Evolutionary conservation across 805 yeast species (phyloP), one percentile per base, ranked within the genome.

Genomic region (Citeromyces matritensis): DNA sequence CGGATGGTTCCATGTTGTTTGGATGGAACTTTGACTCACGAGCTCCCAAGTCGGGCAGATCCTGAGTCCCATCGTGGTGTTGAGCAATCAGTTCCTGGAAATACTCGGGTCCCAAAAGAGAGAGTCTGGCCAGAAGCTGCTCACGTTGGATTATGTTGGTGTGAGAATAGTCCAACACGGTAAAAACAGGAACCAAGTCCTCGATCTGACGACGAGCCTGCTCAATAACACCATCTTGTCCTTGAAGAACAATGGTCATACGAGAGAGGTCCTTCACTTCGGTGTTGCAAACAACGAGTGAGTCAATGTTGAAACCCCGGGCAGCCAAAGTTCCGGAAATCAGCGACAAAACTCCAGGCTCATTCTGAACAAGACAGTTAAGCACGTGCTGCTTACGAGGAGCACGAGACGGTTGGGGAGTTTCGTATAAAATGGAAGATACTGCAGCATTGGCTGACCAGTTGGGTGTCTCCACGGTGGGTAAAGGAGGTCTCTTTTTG

Each of bases 391-490:
- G 81, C 42, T 79, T 76, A 43, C 68, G 63, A 27, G 85, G 82
- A 4, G 70, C 66, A 30, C 45, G 58, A 2, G 73, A 60, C 25
- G 77, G 71, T 15, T 60, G 49, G 69, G 98, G 69, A 3, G 95
- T 83, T 53, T 91, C 97, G 58, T 86, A 88, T 40, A 91, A 63
- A 42, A 91, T 91, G 9, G 96, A 84, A 9, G 95, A 80, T 27
- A 91, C 96, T 5, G 97, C 98, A 29, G 94, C 81, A 42, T 82
- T 80, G n/a, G 95, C 93, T 25, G 91, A 78, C 94, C 96, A 84
- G 45, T 70, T 71, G 39, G 97, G 96, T 9, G 95, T 74, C 41
- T 86, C 95, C 41, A 86, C 63, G 4, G 93, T 83, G 32, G 97
- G 98, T 44, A 88, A 66, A 24, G 94, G 80, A 25, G 97, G 97